phyloP scores from a whole-genome alignment of 2,329 filamentous ascomycete species.

The Exophiala sideris region DNA sequence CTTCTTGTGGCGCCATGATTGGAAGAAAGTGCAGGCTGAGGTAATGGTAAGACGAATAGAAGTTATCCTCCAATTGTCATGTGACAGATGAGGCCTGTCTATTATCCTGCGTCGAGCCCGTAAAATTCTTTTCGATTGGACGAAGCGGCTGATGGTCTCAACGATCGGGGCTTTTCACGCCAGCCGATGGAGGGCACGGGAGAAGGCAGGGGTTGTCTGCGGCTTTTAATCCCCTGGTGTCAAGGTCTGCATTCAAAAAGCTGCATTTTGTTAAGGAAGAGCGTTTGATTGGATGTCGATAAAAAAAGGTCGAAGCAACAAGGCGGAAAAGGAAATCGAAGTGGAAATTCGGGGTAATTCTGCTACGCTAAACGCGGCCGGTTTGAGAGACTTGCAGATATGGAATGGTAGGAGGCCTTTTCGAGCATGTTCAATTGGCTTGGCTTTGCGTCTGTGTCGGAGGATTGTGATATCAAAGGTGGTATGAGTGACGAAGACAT shows the following conservation, averaged over 20 bases:
- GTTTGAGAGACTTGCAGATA: background rate
- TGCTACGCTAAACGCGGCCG: slow-evolving; percentile 1
- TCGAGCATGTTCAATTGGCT: background rate
- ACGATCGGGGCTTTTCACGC: background rate
- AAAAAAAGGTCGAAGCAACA: slow-evolving; percentile 3
- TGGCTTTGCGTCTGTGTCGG: background rate
- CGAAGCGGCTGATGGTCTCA: background rate
- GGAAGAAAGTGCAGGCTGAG: too few relatives aligned
- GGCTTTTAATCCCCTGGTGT: slow-evolving; percentile 1
- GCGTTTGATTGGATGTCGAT: slow-evolving; percentile 9
- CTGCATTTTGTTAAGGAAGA: background rate
- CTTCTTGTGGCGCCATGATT: slow-evolving; percentile 14
- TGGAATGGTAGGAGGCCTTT: background rate
- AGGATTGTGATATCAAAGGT: background rate
- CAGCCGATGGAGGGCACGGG: background rate
- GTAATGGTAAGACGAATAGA: too few relatives aligned
- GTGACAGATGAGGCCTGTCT: slow-evolving; percentile 9
- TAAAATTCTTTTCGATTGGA: too few relatives aligned
- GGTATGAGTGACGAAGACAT: background rate
- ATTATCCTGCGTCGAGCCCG: background rate
- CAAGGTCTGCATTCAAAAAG: slow-evolving; percentile 12
- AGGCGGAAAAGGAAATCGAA: slow-evolving; percentile 7
- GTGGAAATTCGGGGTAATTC: slow-evolving; percentile 10
- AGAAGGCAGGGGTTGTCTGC: background rate
- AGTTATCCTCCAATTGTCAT: slow-evolving; percentile 2